Evolutionary conservation across 768 basidiomycete genomes (phyloP), one percentile per base, ranked within the genome.

Genomic region (Suillus luteus): DNA sequence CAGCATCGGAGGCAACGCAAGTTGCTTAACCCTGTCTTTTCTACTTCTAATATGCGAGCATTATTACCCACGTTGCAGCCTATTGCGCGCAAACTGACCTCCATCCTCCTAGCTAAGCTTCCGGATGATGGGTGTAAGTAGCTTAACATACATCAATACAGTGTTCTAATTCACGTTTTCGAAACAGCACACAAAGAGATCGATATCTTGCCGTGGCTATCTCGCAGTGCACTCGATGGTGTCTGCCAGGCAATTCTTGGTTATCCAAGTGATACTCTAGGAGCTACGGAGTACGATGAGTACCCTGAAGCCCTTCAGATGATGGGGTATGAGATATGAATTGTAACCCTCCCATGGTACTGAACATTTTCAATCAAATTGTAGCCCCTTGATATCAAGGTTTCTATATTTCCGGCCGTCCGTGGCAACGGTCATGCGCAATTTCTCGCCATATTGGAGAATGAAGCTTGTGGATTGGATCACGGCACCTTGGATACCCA

Each of bases 11-110:
- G 72, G 49, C 81, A 81, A 64, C 71, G 80, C 31, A 81, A 80
- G 65, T 75, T 81, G 70, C 67, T 83, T 19, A 81, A 78, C 57
- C 81, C 82, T 0, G 77, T 81, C 0, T 83, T 83, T 64, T 79
- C 80, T 1, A 70, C 71, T 22, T 67, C 69, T 0, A 78, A 82
- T 65, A 74, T 82, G 74, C 77, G 80, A 17, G 64, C 77, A 40
- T 75, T 78, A 77, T 15, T 59, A 9, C 40, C 58, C 58, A 43
- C 37, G 5, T 15, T 43, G 24, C 58, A 35, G 22, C 24, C n/a
- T 14, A n/a, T 59, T 24, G 15, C 58, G 7, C 38, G 17, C 38
- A 37, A 27, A 9, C 22, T 59, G 11, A 59, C 5, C 15, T 40
- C 43, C 10, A n/a, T 43, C 24, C 24, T 37, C 38, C 22, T 48